Base-by-base conservation (phyloP, 352 stramenopile species). In the Phytopythium kandeliae region DNA sequence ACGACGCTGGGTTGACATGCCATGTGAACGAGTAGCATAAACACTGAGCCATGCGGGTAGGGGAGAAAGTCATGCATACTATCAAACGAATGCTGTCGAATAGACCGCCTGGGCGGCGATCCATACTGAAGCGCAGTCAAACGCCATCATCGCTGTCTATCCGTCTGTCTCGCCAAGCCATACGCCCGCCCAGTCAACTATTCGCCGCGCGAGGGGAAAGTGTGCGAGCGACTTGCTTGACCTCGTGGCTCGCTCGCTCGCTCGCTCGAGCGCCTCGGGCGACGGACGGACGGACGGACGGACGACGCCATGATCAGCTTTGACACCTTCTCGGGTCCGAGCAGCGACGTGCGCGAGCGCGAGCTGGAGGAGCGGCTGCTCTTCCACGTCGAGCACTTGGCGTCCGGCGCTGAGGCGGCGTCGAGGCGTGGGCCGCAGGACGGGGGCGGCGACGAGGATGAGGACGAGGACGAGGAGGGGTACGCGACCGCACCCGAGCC, bases 231-330 rank as follows among this genome's bases (percentile, higher is more conserved):
- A 15, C 6, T 17, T 38, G 15, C 34, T 38, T 38, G 34, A 36
- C 28, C 9, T 31, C 28, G 28, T 9, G 28, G 28, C 28, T 36
- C 31, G 36, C 36, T 31, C n/a, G n/a, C n/a, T n/a, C n/a, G n/a
- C n/a, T 15, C 42, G 42, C 42, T 15, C 12, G 9, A 15, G 41
- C 16, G 12, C 2, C n/a, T 15, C 7, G 37, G 15, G 36, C 31
- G 22, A 21, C 21, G 1, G 9, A 12, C 31, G 24, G 19, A 42
- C 10, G 15, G 24, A 17, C 13, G 42, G 22, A 21, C 16, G 42
- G 26, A 30, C 1, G 26, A 13, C 28, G 10, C 7, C 33, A 89
- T 89, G 75, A 89, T 89, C 65, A 87, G 78, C 71, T 87, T 86
- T 34, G 70, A 89, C 67, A 87, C 78, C 34, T 89, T 89, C 67